These are phyloP conservation scores for Gamsiella multidivaricata DNA, from an alignment of 192 early-diverging fungal genomes.

Conservation along the genomic window DNA sequence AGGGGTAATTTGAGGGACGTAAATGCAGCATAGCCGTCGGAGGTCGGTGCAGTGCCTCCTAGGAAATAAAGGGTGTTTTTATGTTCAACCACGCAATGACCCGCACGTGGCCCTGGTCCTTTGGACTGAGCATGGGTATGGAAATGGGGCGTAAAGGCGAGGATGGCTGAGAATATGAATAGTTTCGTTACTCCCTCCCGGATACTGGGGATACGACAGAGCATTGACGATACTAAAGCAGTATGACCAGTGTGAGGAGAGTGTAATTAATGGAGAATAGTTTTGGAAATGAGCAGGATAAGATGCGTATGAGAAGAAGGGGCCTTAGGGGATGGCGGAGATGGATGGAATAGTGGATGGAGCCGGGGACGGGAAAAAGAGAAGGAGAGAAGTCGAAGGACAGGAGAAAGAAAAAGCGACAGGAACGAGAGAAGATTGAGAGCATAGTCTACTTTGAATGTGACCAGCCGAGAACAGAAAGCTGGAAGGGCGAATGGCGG, in stretches of 20 bases:
- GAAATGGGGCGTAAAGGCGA: neutral
- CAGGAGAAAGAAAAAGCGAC: neutral
- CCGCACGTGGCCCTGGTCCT: constrained; percentile 36
- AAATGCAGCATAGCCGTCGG: constrained; percentile 25
- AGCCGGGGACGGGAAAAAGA: neutral
- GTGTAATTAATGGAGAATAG: neutral
- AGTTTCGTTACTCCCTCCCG: too few relatives aligned
- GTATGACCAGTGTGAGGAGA: neutral
- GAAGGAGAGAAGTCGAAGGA: neutral
- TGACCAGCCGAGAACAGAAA: neutral
- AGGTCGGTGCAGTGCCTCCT: constrained; percentile 38
- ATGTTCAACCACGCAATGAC: constrained; percentile 48
- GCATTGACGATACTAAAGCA: neutral
- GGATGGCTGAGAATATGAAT: neutral
- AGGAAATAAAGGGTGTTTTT: constrained; percentile 27
- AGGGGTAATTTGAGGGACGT: constrained; percentile 41
- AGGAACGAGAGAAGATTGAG: neutral
- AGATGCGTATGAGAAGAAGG: neutral
- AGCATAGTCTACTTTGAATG: too few relatives aligned
- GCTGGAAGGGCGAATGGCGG: neutral
- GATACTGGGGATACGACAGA: too few relatives aligned
- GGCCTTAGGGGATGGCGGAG: neutral
- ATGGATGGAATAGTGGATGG: neutral
- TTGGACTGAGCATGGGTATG: constrained; percentile 29
- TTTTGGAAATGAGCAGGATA: too few relatives aligned